A percentile compares a stretch with the other conserved stretches of the same genome.
Evolutionary conservation across 208 protist genomes (phyloP).

Genomic region (Acanthamoeba castellanii): DNA sequence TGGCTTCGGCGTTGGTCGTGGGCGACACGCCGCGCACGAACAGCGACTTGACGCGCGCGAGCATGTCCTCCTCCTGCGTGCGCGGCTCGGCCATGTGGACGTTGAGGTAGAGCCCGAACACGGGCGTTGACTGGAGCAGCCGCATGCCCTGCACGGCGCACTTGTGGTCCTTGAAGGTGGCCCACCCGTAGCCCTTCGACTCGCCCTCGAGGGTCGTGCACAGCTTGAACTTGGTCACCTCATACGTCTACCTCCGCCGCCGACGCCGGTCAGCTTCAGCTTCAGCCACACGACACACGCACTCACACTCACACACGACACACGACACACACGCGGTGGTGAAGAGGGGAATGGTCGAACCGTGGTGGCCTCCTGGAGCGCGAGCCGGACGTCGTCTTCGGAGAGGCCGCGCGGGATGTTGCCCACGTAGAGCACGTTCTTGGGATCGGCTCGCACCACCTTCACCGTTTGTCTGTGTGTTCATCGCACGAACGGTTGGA

Average conservation of each 20-base stretch:
- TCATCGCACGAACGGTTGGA: background rate
- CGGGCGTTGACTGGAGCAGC: constrained; percentile 17
- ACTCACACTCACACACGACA: too few species aligned
- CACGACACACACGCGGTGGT: background rate
- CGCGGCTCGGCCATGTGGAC: constrained; percentile 38
- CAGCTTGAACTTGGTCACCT: constrained; percentile 66
- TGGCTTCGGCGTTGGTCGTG: background rate
- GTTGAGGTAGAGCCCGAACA: constrained; percentile 30
- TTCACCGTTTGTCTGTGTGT: constrained; percentile 79
- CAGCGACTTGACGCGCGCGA: constrained; percentile 46
- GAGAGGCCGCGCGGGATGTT: constrained; percentile 73
- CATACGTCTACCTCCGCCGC: background rate
- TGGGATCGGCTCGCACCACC: constrained; percentile 76
- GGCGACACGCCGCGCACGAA: constrained; percentile 50
- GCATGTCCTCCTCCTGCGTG: background rate
- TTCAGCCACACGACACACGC: background rate
- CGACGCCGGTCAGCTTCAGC: background rate
- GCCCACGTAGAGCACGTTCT: constrained; percentile 82
- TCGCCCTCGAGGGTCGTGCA: constrained; percentile 13
- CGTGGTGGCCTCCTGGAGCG: constrained; percentile 40
- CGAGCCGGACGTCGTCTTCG: constrained; percentile 65
- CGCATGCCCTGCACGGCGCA: constrained; percentile 59
- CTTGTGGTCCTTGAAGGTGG: constrained; percentile 62
- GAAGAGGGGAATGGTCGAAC: background rate
- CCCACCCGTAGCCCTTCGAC: constrained; percentile 55